Evolutionary conservation across 768 basidiomycete species (phyloP), one percentile per base, ranked within the genome.

Genomic region (Trametes meyenii): DNA sequence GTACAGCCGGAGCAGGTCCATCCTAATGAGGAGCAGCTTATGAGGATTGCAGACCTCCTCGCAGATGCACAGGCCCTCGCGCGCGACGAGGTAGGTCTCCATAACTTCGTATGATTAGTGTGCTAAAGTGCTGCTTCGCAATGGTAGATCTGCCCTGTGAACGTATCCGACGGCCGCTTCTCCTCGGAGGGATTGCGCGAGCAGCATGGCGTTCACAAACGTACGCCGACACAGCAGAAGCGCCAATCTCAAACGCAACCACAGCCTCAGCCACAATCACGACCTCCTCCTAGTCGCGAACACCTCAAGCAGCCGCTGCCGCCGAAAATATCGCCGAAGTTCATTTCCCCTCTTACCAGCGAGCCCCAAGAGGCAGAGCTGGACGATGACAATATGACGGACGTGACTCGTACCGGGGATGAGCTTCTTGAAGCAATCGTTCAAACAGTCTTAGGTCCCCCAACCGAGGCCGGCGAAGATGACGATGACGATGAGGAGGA

Each of bases 1-100:
- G 29, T 66, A 55, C 42, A 49, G 60, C 53, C 54, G 24, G 72
- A 72, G 38, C 84, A 72, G 33, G 83, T 84, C 1, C 89, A 98
- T 76, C 97, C 97, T 8, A 98, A 99, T 67, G 95, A 92, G 60
- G 94, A 96, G 77, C 92, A 96, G 67, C 76, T 99, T 44, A 96
- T 98, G 93, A 82, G 97, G 65, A 90, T 99, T 60, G 81, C 85
- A 48, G 96, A 97, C 74, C 76, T 97, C 43, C 77, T 95, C 49
- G 75, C 81, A 14, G 94, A 97, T 69, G 89, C 88, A 0, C 80
- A 76, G 63, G 72, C 77, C 5, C 71, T 96, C 23, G 81, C 82
- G 24, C 78, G 80, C 58, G 74, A 82, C 57, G 81, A 86, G 78
- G 91, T 90, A 62, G 59, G 78, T 73, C 14, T 13, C 11, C 6